Conservation (phyloP, 2,329 filamentous ascomycete species). For the Phialophora chinensis region DNA sequence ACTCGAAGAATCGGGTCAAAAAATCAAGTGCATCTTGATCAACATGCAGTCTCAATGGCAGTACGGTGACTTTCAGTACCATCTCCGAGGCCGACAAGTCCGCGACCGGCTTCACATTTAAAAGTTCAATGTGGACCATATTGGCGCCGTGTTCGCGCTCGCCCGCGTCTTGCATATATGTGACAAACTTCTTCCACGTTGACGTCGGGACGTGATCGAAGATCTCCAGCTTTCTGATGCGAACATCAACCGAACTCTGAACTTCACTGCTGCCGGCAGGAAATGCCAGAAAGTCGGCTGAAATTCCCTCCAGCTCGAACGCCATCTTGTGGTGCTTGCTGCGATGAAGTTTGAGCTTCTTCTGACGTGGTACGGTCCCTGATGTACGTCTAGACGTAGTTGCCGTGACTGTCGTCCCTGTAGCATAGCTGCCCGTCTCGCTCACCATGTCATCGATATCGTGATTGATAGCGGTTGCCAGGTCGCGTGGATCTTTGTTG, state of each 20-base stretch:
- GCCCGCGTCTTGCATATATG: constrained; percentile 87
- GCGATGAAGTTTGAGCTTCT: constrained; percentile 74
- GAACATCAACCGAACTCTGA: constrained; percentile 83
- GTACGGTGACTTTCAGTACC: constrained; percentile 75
- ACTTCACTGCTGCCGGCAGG: constrained; percentile 78
- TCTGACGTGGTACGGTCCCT: constrained; percentile 49
- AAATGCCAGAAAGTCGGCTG: constrained; percentile 80
- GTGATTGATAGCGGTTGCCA: constrained; percentile 83
- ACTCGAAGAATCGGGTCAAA: constrained; percentile 95
- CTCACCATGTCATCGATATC: constrained; percentile 84
- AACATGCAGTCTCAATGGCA: constrained; percentile 89
- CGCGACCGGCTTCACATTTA: constrained; percentile 84
- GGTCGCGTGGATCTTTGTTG: constrained; percentile 81
- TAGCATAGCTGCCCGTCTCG: constrained; percentile 87
- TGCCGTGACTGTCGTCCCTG: constrained; percentile 63
- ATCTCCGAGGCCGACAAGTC: constrained; percentile 88
- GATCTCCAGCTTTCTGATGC: constrained; percentile 82
- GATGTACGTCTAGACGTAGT: constrained; percentile 46
- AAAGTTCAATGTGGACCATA: constrained; percentile 87
- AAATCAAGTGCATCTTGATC: constrained; percentile 98
- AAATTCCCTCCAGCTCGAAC: constrained; percentile 86
- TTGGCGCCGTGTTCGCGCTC: constrained; percentile 82
- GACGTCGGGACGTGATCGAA: constrained; percentile 94
- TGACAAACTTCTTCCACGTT: constrained; percentile 98
- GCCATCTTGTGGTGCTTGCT: constrained; percentile 95